Evolutionary conservation across 345 rosid genomes (phyloP).

Genomic region (Eucalyptus virginea): DNA sequence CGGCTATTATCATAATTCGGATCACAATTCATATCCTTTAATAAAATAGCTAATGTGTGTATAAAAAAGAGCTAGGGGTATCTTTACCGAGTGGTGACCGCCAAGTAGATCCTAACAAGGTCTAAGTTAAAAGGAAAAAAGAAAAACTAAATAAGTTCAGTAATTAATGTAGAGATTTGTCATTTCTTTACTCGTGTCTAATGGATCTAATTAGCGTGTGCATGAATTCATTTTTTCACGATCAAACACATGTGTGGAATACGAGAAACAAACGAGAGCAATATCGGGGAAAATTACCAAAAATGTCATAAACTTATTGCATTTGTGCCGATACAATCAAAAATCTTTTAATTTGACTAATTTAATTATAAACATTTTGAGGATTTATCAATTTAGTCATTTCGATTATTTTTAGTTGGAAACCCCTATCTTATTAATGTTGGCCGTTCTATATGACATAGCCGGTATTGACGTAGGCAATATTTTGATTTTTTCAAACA

Average conservation of each 20-base stretch:
- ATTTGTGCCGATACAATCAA: rapidly evolving
- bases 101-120: not conserved
- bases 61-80: not conserved
- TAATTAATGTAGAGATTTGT: not conserved
- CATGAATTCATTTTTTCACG: not conserved
- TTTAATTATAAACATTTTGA: no score
- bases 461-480: rapidly evolving
- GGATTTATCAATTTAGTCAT: no score
- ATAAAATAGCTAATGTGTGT: not conserved
- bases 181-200: not conserved
- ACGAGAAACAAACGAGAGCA: not conserved
- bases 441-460: no score
- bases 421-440: no score
- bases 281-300: rapidly evolving
- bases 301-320: no score
- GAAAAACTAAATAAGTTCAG: not conserved
- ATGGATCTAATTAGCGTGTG: not conserved
- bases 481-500: no score
- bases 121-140: not conserved
- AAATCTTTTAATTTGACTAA: no score
- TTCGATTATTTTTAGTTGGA: not conserved
- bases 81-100: not conserved
- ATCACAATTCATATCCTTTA: not conserved
- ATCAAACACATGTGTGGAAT: not conserved
- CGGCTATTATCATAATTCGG: not conserved